A percentile compares a stretch with the other conserved stretches of the same genome.
Conservation (phyloP, 371 early-diverging fungal genomes). For the Encephalitozoon hellem region DNA sequence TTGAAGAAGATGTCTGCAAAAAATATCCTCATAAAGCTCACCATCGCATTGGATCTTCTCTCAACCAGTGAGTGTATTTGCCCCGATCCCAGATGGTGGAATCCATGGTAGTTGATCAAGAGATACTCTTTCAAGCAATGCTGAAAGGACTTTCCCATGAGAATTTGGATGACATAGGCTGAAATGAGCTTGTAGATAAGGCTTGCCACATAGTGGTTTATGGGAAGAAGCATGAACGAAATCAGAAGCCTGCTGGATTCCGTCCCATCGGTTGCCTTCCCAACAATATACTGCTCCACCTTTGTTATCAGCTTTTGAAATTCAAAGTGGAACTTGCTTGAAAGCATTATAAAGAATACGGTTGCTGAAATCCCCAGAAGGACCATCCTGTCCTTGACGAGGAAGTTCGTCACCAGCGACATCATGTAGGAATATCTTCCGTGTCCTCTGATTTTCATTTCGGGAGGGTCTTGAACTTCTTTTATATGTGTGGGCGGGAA, state of each 20-base stretch:
- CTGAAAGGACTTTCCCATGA: not conserved
- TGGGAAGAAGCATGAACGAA: not conserved
- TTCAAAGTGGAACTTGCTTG: not conserved
- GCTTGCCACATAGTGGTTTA: not conserved
- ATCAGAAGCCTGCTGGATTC: not conserved
- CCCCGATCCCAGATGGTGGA: constrained; percentile 24
- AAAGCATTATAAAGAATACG: not conserved
- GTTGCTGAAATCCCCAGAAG: not conserved
- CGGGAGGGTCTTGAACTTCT: not conserved
- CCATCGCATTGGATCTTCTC: constrained; percentile 8
- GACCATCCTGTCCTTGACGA: not conserved
- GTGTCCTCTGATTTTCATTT: not conserved
- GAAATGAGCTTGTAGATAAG: not conserved
- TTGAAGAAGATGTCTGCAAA: constrained; percentile 4
- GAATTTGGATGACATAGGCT: not conserved
- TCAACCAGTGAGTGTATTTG: constrained; percentile 23
- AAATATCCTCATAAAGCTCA: not conserved
- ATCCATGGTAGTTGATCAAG: not conserved
- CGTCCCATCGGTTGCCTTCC: not conserved
- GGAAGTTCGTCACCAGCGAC: not conserved
- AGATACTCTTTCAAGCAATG: constrained; percentile 13
- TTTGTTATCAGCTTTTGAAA: not conserved
- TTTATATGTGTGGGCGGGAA: not conserved
- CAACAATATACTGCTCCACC: not conserved
- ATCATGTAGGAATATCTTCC: not conserved